Base-by-base conservation (phyloP, 2,329 filamentous ascomycete genomes). In the Diaporthe ilicicola region DNA sequence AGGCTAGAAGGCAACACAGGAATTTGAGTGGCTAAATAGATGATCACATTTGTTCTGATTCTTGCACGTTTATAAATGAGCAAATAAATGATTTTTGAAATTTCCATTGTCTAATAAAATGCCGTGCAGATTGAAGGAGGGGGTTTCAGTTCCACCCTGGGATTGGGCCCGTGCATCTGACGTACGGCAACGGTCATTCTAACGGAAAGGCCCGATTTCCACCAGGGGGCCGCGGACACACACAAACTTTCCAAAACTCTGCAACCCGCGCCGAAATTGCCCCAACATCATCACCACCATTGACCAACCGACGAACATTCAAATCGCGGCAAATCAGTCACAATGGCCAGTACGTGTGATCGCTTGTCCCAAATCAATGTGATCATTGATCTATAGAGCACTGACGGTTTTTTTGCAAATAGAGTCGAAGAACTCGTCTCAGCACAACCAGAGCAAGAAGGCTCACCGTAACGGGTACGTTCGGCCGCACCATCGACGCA, bases 391-490 rank as follows among this genome's bases (percentile, higher is more conserved):
- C 19, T 27, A 13, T 10, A 29, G 55, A 37, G 72, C 75, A 74
- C 78, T 83, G 67, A 82, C 75, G 42, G 67, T 24, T 69, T 61
- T 61, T 72, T 70, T 53, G 39, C 44, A 27, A 72, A 71, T 84
- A 98, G 95, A 98, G 91, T 98, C 96, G 82, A 98, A 98, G 94
- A 98, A 98, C 92, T 97, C 94, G 88, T 98, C 95, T 82, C 95
- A 98, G 91, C 94, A 98, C 89, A 98, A 98, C 89, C 93, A 96
- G 92, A 91, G 90, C 85, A 93, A 93, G 90, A 99, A 99, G 93
- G 95, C 94, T 88, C 96, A 99, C 92, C 92, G 93, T 84, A 99
- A 99, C 90, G 96, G 96, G 95, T 98, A 92, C 81, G 92, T 88
- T 72, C 24, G 70, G 62, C 53, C 59, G 75, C 56, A 72, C 68